phyloP scores from a whole-genome alignment of 495 filamentous ascomycete species.

The Neurospora sp. region DNA sequence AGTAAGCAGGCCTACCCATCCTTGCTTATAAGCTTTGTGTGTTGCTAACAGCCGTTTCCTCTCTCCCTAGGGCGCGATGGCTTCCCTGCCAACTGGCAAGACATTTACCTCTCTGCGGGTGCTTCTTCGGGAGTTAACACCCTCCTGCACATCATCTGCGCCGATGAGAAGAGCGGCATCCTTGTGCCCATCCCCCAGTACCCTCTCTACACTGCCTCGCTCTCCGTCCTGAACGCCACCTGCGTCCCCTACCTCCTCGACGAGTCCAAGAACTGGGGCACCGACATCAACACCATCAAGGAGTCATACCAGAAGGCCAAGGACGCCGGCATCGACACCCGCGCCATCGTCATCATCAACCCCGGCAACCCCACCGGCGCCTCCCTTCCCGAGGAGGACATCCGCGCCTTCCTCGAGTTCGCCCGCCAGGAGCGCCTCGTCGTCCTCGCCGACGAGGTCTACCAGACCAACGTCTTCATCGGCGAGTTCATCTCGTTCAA shows the following conservation, averaged over 20 bases:
- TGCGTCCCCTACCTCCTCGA: constrained; percentile 91
- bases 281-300: constrained; percentile 67
- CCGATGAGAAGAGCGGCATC: constrained; percentile 66
- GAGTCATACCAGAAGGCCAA: constrained; percentile 60
- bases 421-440: constrained; percentile 82
- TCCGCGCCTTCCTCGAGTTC: constrained; percentile 71
- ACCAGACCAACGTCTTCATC: constrained; percentile 95
- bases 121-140: constrained; percentile 93
- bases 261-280: constrained; percentile 77
- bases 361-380: constrained; percentile 95
- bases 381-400: constrained; percentile 64
- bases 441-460: constrained; percentile 91
- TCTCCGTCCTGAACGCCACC: constrained; percentile 72
- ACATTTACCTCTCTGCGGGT: constrained; percentile 81
- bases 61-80: constrained; percentile 60
- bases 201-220: constrained; percentile 91
- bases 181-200: constrained; percentile 97
- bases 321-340: constrained; percentile 68
- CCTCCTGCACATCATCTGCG: constrained; percentile 80
- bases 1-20: constrained; percentile 31
- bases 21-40: background rate
- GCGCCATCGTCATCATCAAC: constrained; percentile 93
- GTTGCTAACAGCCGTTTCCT: background rate
- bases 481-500: constrained; percentile 95
- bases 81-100: constrained; percentile 62